Base-by-base conservation (phyloP, 306 rosid species). In the Rubus parviflorus region DNA sequence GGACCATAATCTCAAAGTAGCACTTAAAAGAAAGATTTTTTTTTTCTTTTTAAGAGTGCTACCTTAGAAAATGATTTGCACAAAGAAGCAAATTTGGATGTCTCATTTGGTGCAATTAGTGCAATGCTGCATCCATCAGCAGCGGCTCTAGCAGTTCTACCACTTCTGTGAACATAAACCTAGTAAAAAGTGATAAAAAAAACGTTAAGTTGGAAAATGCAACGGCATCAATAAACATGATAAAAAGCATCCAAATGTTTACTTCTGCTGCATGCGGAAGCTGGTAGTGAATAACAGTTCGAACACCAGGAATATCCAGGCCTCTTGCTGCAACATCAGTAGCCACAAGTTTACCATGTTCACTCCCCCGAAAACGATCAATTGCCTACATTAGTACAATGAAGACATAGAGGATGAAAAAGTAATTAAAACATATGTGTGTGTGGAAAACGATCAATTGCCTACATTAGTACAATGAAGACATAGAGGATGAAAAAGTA, bases 161-260 rank as follows among this genome's bases (percentile, higher is more conserved):
- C 99, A 90, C 99, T 89, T 88, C 99, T 90, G 85, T 92, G 99
- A 81, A 95, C 90, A 86, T 95, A 95, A 77, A 90, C 97, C 99
- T 95, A 78, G 68, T 37, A 79, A 10, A 23, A 83, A 62, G 58
- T 12, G 17, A 72, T 65, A 72, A 57, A 45, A 45, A 25, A 38
- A 72, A 75, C 37, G 80, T 76, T 75, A 54, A 47, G 82, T 53
- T 23, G 35, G 57, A 38, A 40, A 60, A 51, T 54, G 70, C 5
- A 37, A 73, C 46, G 45, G 37, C 63, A 58, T 19, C 23, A 63
- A 19, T 20, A 66, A 66, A 69, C 53, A 81, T 38, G 78, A 63
- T 70, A 22, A 61, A 67, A 73, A 84, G 77, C 71, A 81, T 56
- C 6, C 72, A 52, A 15, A 76, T 68, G 64, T 76, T 69, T 71